These are phyloP conservation scores for Inga leiocalycina DNA, from an alignment of 306 rosid species.

Conservation along the genomic window DNA sequence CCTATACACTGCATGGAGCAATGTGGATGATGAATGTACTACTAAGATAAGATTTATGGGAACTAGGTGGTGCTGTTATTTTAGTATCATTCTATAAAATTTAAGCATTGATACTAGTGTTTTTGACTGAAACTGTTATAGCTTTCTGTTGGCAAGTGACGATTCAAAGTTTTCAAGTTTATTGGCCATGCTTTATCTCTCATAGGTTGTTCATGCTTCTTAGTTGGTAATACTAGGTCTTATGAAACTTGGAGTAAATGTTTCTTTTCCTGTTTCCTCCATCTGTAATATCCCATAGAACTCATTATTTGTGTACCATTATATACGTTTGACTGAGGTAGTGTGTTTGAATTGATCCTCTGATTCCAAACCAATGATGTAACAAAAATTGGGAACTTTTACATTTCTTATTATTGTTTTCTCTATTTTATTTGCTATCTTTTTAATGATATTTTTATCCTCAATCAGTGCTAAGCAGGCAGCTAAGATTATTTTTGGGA, in stretches of 20 bases:
- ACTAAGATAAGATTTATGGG: background rate
- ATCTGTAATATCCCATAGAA: background rate
- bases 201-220: background rate
- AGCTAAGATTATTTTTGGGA: conserved; percentile 21
- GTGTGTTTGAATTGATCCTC: background rate
- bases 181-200: background rate
- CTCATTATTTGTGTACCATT: background rate
- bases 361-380: conserved; percentile 1
- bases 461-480: conserved; percentile 42
- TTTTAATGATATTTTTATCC: conserved; percentile 28
- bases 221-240: background rate
- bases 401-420: conserved; percentile 8
- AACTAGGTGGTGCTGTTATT: conserved; percentile 25
- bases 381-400: background rate
- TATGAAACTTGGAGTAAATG: background rate
- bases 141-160: background rate
- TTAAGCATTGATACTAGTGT: background rate
- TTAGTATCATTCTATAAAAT: background rate
- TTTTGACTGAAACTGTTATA: background rate
- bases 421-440: conserved; percentile 22
- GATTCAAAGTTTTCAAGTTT: background rate
- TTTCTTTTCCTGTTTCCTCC: conserved; percentile 2
- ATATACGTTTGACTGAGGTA: background rate
- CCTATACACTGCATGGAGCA: background rate
- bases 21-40: background rate